These are phyloP conservation scores for Hypoxylon fragiforme DNA, from an alignment of 495 filamentous ascomycete species.

Conservation along the genomic window DNA sequence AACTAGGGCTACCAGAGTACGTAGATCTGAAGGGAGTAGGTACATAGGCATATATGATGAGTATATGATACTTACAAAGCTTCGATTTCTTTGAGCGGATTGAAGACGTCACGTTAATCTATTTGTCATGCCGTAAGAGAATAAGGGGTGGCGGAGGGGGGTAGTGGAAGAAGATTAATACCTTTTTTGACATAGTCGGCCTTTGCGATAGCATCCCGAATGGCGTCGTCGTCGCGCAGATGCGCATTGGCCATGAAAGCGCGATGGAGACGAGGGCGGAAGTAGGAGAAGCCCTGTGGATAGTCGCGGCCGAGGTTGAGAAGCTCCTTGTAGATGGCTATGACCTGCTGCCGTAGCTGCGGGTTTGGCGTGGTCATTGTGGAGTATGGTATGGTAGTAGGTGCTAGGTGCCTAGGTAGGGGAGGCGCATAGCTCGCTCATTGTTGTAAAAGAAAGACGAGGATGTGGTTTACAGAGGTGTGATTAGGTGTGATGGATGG, in stretches of 20 bases:
- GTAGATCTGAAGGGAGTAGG: too few relatives aligned
- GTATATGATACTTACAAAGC: constrained; percentile 71
- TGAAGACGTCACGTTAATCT: constrained; percentile 1
- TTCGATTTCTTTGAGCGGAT: constrained; percentile 76
- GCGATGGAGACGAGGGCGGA: constrained; percentile 75
- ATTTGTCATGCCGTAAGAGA: neutral
- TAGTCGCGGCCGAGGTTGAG: constrained; percentile 84
- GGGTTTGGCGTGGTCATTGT: constrained; percentile 45
- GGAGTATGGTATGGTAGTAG: neutral
- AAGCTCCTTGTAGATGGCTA: constrained; percentile 92
- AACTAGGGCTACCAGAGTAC: too few relatives aligned
- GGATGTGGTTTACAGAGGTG: neutral
- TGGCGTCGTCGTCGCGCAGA: constrained; percentile 71
- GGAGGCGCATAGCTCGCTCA: neutral
- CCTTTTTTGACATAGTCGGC: constrained; percentile 93
- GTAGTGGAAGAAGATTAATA: constrained; percentile 33
- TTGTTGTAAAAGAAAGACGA: neutral
- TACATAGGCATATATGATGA: too few relatives aligned
- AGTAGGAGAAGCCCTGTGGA: constrained; percentile 84
- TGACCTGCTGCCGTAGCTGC: constrained; percentile 75
- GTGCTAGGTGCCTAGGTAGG: neutral
- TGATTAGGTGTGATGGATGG: too few relatives aligned
- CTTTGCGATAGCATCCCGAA: constrained; percentile 70
- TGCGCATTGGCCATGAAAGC: constrained; percentile 78
- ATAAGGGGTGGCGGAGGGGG: neutral